phyloP scores from a whole-genome alignment of 108 stramenopile genomes.

The Fragilariopsis cylindrus region DNA sequence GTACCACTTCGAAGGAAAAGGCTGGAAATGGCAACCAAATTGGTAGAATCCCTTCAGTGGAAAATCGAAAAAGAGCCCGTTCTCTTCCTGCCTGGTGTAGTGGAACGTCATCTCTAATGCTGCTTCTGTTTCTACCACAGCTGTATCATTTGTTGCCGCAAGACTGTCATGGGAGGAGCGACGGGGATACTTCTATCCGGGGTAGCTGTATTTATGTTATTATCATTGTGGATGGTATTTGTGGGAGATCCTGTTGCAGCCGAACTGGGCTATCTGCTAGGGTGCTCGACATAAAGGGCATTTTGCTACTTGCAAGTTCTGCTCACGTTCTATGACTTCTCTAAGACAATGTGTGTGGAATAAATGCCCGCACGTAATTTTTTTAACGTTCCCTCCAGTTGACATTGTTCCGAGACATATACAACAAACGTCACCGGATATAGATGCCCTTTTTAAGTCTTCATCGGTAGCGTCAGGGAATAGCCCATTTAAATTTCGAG shows the following conservation, averaged over 20 bases:
- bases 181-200: slow-evolving; percentile 4
- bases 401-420: slow-evolving; percentile 75
- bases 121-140: slow-evolving; percentile 17
- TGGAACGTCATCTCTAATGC: background rate
- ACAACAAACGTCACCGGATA: slow-evolving; percentile 78
- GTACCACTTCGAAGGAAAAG: slow-evolving; percentile 81
- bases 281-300: slow-evolving; percentile 78
- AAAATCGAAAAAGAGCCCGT: slow-evolving; percentile 72
- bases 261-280: slow-evolving; percentile 38
- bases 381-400: slow-evolving; percentile 59
- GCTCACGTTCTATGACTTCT: slow-evolving; percentile 76
- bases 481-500: slow-evolving; percentile 46
- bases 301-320: slow-evolving; percentile 57
- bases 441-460: slow-evolving; percentile 62
- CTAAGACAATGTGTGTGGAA: slow-evolving; percentile 78
- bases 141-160: background rate
- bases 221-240: too few species aligned
- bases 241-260: too few species aligned
- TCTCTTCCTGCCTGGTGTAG: slow-evolving; percentile 27
- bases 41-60: slow-evolving; percentile 77
- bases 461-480: slow-evolving; percentile 69
- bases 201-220: slow-evolving; percentile 3
- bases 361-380: slow-evolving; percentile 73
- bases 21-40: slow-evolving; percentile 76
- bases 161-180: slow-evolving; percentile 11